A percentile compares a stretch with the other conserved stretches of the same genome.
Evolutionary conservation across 305 asterid species (phyloP).

Genomic region (Fraxinus sp.): DNA sequence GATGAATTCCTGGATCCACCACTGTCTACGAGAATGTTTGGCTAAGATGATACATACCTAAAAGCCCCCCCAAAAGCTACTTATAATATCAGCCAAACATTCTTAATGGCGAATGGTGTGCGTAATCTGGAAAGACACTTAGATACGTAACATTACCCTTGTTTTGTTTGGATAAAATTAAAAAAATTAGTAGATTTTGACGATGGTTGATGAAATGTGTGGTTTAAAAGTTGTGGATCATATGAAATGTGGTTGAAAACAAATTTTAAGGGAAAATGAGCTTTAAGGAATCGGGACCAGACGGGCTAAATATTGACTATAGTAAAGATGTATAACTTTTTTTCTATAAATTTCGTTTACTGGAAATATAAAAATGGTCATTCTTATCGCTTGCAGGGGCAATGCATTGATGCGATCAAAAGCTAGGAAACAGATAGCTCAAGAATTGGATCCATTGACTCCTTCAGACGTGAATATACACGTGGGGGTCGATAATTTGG

Average conservation of each 20-base stretch:
- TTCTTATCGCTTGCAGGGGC: constrained; percentile 22
- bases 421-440: constrained; percentile 50
- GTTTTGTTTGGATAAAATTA: neutral
- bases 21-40: neutral
- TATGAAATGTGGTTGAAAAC: neutral
- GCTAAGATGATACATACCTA: neutral
- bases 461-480: constrained; percentile 33
- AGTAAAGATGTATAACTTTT: neutral
- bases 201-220: neutral
- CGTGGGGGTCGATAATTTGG: constrained; percentile 36
- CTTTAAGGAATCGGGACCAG: neutral
- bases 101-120: neutral
- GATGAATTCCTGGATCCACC: neutral
- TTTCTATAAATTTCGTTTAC: neutral
- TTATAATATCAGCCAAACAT: neutral
- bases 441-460: constrained; percentile 33
- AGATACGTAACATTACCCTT: neutral
- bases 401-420: constrained; percentile 59
- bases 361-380: neutral
- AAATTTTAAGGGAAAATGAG: neutral
- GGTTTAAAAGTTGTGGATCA: neutral
- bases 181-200: neutral
- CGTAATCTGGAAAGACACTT: neutral
- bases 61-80: neutral
- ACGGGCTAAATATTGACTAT: neutral